phyloP scores from a whole-genome alignment of 2,329 filamentous ascomycete species.

The Cladosporium sp. region DNA sequence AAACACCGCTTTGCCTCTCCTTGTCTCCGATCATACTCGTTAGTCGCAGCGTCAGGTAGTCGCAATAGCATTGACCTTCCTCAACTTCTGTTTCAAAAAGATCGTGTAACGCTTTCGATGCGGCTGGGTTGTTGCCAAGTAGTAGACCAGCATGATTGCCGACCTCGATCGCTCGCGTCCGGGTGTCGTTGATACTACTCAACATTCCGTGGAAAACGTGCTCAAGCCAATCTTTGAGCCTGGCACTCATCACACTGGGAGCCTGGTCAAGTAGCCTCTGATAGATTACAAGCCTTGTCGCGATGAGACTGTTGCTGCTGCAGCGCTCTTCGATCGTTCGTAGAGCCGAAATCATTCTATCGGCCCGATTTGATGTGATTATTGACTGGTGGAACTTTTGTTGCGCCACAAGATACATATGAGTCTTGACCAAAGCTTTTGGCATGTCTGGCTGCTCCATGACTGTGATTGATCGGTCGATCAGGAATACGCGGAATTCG shows the following conservation, averaged over 20 bases:
- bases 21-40: conserved; percentile 65
- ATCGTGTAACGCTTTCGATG: conserved; percentile 68
- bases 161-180: conserved; percentile 71
- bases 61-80: conserved; percentile 64
- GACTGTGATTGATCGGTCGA: conserved; percentile 76
- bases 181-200: conserved; percentile 74
- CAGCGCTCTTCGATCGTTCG: conserved; percentile 72
- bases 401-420: conserved; percentile 77
- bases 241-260: conserved; percentile 67
- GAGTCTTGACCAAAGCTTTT: conserved; percentile 76
- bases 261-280: conserved; percentile 73
- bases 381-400: conserved; percentile 77
- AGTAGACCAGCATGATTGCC: conserved; percentile 70
- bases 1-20: conserved; percentile 55
- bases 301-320: conserved; percentile 77
- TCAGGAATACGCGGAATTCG: conserved; percentile 77
- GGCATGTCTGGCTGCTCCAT: conserved; percentile 69
- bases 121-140: conserved; percentile 68
- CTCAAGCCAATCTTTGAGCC: conserved; percentile 74
- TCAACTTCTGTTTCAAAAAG: conserved; percentile 57
- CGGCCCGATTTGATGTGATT: conserved; percentile 71
- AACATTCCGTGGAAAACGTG: conserved; percentile 82
- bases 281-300: conserved; percentile 77
- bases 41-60: conserved; percentile 68
- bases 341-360: conserved; percentile 69